A percentile compares a stretch with the other conserved stretches of the same genome.
phyloP scores from a whole-genome alignment of 805 yeast species.

The Ogataea dorogensis region DNA sequence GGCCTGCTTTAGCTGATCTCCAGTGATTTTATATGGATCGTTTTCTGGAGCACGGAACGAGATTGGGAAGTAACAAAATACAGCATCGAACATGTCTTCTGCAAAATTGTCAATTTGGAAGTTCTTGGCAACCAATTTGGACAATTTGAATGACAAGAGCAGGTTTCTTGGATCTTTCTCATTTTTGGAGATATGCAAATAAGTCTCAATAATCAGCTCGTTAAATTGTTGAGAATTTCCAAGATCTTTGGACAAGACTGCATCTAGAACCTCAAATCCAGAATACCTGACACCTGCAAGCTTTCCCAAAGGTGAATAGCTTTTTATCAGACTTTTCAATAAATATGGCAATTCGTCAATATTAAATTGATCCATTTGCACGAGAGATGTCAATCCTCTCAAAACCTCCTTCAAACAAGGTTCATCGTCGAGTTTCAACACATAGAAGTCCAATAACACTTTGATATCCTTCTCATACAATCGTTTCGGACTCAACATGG shows the following conservation, averaged over 20 bases:
- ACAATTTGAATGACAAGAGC: slow-evolving; percentile 62
- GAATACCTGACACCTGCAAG: slow-evolving; percentile 61
- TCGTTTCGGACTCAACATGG: slow-evolving; percentile 24
- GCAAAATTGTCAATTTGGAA: slow-evolving; percentile 43
- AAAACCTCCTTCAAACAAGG: slow-evolving; percentile 51
- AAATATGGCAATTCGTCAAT: slow-evolving; percentile 38
- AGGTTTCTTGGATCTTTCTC: slow-evolving; percentile 95
- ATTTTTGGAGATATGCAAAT: slow-evolving; percentile 69
- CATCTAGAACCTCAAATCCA: slow-evolving; percentile 51
- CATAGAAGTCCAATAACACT: slow-evolving; percentile 55
- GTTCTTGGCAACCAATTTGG: slow-evolving; percentile 42
- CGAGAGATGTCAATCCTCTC: slow-evolving; percentile 51
- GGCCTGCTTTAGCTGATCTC: slow-evolving; percentile 62
- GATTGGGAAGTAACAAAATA: slow-evolving; percentile 95
- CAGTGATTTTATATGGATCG: slow-evolving; percentile 81
- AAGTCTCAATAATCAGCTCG: slow-evolving; percentile 51
- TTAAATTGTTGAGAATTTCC: slow-evolving; percentile 28
- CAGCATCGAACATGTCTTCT: slow-evolving; percentile 78
- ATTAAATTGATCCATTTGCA: slow-evolving; percentile 49
- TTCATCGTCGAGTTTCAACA: slow-evolving; percentile 67
- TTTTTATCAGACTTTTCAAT: slow-evolving; percentile 35
- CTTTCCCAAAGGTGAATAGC: slow-evolving; percentile 55
- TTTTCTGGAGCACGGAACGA: slow-evolving; percentile 90
- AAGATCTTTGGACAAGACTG: slow-evolving; percentile 33
- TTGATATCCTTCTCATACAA: slow-evolving; percentile 44